Percentiles rank a stretch among this genome's conserved stretches.
Conservation (phyloP, 352 stramenopile genomes). For the Phytophthora pistaciae region DNA sequence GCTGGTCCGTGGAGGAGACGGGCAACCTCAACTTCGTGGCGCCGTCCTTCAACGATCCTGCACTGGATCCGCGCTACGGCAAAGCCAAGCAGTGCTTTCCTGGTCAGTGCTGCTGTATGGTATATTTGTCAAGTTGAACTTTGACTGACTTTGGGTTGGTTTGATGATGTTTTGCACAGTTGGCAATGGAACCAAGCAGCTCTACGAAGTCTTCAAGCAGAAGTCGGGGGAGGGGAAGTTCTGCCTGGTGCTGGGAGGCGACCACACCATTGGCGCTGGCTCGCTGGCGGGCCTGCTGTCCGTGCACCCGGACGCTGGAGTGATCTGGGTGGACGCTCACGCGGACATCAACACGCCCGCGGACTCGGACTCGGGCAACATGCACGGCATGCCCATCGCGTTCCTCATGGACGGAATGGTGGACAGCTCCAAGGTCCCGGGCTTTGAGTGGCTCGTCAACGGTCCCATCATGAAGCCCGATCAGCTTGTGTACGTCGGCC, state of each 20-base stretch:
- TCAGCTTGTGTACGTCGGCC: constrained; percentile 96
- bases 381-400: constrained; percentile 98
- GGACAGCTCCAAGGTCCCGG: constrained; percentile 90
- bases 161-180: constrained; percentile 50
- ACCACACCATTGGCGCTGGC: constrained; percentile 96
- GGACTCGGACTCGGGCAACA: constrained; percentile 94
- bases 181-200: constrained; percentile 84
- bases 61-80: constrained; percentile 74
- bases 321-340: constrained; percentile 99
- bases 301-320: constrained; percentile 91
- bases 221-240: constrained; percentile 93
- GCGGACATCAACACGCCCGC: constrained; percentile 98
- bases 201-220: constrained; percentile 87
- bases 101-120: constrained; percentile 32
- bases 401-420: constrained; percentile 95
- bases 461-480: constrained; percentile 79
- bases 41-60: constrained; percentile 59
- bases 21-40: constrained; percentile 80
- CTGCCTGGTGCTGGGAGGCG: constrained; percentile 95
- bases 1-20: constrained; percentile 89
- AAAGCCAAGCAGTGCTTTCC: constrained; percentile 82
- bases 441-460: constrained; percentile 94
- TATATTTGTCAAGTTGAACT: background rate
- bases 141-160: background rate
- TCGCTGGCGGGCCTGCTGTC: constrained; percentile 93